Base-by-base conservation (phyloP, 176 grass and related monocot species). In the Tillandsia fasciculata region DNA sequence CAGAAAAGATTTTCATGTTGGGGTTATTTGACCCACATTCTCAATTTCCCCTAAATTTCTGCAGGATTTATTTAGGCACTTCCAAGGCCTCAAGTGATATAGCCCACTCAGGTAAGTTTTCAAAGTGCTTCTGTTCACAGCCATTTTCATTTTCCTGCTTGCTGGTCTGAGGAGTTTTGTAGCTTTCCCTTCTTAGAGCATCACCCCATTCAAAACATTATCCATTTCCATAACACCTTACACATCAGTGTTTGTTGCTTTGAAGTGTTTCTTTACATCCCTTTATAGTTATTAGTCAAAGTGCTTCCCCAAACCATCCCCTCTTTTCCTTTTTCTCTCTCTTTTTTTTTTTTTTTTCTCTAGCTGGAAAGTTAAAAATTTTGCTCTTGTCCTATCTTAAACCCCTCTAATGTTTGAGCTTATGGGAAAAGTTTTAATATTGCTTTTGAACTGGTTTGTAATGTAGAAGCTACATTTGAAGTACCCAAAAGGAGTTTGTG, bases 201-300 rank as follows among this genome's bases (percentile, higher is more conserved):
- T 56, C 54, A 28, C 27, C 17, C 26, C 9, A 8, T 10, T 61
- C 18, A 9, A 15, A 61, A 20, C 22, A 61, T 7, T 18, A 61
- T 18, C 56, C 56, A 61, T 61, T 61, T 61, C 56, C 56, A 20
- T n/a, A 61, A 61, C 17, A 20, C 56, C 56, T 61, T 61, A 61
- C 56, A 70, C 77, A 70, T 73, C 64, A 54, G 71, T 56, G 73
- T 68, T 56, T 73, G 74, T 81, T 86, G 50, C 78, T 84, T 82
- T 74, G 78, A 84, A 84, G 88, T 72, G 81, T 82, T 72, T 83
- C 79, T 84, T 28, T 14, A 72, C 71, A 52, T 76, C 51, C 76
- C 84, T 66, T 84, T 54, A 50, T 67, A 49, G 51, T 58, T 64
- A 65, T 42, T 70, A 83, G 84, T 91, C 88, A 91, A 87, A 91